A percentile compares a stretch with the other conserved stretches of the same genome.
These are phyloP conservation scores for Coemansia sp. DNA, from an alignment of 192 early-diverging fungal genomes.

Conservation along the genomic window DNA sequence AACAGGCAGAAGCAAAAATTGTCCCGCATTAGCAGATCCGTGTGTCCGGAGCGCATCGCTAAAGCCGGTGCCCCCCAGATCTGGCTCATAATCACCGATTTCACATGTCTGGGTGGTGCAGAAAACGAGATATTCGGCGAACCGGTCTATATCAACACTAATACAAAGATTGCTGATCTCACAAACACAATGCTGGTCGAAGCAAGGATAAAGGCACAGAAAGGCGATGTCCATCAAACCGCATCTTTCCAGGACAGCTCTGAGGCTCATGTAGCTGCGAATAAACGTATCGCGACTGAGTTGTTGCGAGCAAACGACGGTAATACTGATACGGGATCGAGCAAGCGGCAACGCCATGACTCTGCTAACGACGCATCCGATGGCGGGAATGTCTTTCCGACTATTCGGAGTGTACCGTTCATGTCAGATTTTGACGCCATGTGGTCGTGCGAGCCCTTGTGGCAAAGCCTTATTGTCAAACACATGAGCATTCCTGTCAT, in stretches of 20 bases:
- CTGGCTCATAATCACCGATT: slow-evolving; percentile 42
- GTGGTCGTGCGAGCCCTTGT: slow-evolving; percentile 20
- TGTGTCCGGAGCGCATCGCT: slow-evolving; percentile 18
- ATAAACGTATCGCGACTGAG: background rate
- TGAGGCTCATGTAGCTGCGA: background rate
- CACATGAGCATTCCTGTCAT: slow-evolving; percentile 14
- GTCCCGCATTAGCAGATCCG: background rate
- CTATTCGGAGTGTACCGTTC: slow-evolving; percentile 17
- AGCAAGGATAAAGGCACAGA: background rate
- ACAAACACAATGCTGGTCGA: background rate
- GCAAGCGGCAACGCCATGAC: background rate
- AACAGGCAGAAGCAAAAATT: background rate
- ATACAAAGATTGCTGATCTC: slow-evolving; percentile 7
- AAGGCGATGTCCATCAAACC: background rate
- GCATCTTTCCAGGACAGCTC: background rate
- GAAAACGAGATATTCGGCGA: slow-evolving; percentile 35
- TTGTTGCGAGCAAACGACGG: background rate
- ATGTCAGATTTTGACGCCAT: slow-evolving; percentile 15
- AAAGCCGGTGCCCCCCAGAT: slow-evolving; percentile 21
- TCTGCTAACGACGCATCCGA: background rate
- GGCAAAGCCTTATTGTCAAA: slow-evolving; percentile 29
- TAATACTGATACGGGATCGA: background rate
- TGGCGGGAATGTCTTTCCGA: background rate
- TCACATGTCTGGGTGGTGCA: slow-evolving; percentile 32
- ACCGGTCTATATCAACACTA: slow-evolving; percentile 14